These are phyloP conservation scores for Seiridium cupressi DNA, from an alignment of 2,329 filamentous ascomycete species.

Conservation along the genomic window DNA sequence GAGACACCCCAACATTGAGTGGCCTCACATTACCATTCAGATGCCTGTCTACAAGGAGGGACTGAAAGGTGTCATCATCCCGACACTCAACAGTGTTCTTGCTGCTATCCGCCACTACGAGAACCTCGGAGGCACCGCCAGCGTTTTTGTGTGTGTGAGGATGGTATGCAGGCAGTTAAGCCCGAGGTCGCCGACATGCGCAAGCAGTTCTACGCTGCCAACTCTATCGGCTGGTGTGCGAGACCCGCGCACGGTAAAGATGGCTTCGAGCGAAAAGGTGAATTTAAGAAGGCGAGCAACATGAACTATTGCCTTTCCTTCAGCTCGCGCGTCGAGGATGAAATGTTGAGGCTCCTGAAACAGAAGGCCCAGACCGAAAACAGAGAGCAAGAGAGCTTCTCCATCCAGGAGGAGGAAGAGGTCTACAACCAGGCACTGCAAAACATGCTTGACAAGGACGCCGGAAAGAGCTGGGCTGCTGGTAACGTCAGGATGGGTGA, in stretches of 20 bases:
- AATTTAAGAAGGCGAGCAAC: constrained; percentile 67
- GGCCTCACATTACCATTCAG: constrained; percentile 42
- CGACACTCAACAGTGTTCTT: constrained; percentile 46
- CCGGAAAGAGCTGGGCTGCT: constrained; percentile 53
- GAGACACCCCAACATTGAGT: constrained; percentile 17
- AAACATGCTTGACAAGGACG: constrained; percentile 46
- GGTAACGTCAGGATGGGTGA: constrained; percentile 56
- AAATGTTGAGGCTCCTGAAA: constrained; percentile 29
- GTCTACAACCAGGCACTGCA: constrained; percentile 22
- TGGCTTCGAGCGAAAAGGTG: constrained; percentile 50
- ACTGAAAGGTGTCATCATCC: constrained; percentile 41
- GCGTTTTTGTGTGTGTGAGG: constrained; percentile 54
- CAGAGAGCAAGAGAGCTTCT: background rate
- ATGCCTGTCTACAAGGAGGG: constrained; percentile 45
- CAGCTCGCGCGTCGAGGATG: constrained; percentile 54
- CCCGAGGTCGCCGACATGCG: constrained; percentile 37
- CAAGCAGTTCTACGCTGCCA: constrained; percentile 47
- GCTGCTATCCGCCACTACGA: constrained; percentile 39
- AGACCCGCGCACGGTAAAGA: constrained; percentile 15
- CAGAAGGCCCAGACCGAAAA: background rate
- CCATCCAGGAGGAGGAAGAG: background rate
- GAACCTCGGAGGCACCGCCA: constrained; percentile 31
- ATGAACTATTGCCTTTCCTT: constrained; percentile 64
- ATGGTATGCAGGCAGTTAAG: constrained; percentile 56
- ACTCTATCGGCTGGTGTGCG: constrained; percentile 28